Base-by-base conservation (phyloP, 1,139 yeast genomes). In the Magnusiomyces fungicola region DNA sequence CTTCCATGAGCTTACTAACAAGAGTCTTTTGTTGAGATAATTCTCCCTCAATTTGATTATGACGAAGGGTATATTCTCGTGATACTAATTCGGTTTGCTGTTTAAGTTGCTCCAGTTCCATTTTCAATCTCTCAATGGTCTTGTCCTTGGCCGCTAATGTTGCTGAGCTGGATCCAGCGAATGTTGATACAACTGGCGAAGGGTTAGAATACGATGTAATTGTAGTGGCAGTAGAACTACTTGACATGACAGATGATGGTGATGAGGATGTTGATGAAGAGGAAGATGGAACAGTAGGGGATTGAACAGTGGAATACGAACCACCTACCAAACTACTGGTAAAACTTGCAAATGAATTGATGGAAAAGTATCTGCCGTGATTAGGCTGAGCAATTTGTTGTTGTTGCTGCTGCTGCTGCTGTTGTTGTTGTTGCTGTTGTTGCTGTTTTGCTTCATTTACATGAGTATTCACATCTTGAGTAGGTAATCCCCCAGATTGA, bases 31-130 rank as follows among this genome's bases (percentile, higher is more conserved):
- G 49, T 48, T 64, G 64, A 29, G 50, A 55, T 43, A 62, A 50
- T 51, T 67, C 69, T 19, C 56, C 54, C 42, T 57, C 59, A 36
- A 65, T 52, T 47, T 56, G 55, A 33, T 57, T 61, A 34, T 61
- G 64, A 24, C 66, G 58, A 19, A 55, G 37, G 19, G 61, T 44
- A 45, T 66, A 61, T 46, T 67, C 70, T 25, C 57, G 51, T 16
- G 65, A 52, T 27, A 67, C 61, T 47, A 63, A 53, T 44, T 63
- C 63, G 48, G 62, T 57, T 47, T 65, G 69, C 49, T 58, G 61
- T 42, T 57, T 55, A 16, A 57, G 56, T 53, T 57, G 53, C 10
- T 56, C 57, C 19, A 61, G 55, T 51, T 62, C 65, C 37, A 48
- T 52, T 44, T 50, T 54, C 39, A 56, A 50, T 22, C 57, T 49